These are phyloP conservation scores for Microcyclospora tardicrescens DNA, from an alignment of 2,329 filamentous ascomycete genomes.

Conservation along the genomic window DNA sequence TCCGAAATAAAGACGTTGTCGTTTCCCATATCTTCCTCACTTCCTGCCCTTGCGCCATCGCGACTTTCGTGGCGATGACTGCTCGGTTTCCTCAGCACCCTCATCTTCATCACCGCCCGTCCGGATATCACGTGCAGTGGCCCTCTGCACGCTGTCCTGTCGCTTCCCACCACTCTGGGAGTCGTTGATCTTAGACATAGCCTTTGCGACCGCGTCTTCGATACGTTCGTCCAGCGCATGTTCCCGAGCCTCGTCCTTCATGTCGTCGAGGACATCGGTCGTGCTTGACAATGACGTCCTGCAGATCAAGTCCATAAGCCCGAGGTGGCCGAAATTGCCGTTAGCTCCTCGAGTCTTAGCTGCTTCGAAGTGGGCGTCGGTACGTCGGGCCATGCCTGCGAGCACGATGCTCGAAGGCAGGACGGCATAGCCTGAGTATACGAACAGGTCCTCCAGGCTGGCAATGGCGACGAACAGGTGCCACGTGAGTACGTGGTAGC, in stretches of 20 bases:
- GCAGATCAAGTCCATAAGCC: constrained; percentile 48
- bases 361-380: constrained; percentile 43
- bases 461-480: constrained; percentile 50
- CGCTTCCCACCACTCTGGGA: no score
- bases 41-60: no score
- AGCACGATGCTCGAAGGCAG: constrained; percentile 46
- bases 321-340: constrained; percentile 36
- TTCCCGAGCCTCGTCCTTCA: constrained; percentile 43
- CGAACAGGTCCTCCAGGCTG: constrained; percentile 53
- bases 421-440: constrained; percentile 54
- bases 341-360: constrained; percentile 20
- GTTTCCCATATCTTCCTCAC: no score
- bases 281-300: constrained; percentile 38
- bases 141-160: no score
- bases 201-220: constrained; percentile 24
- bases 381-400: constrained; percentile 44
- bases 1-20: no score
- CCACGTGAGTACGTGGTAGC: constrained; percentile 61
- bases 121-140: no score
- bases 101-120: no score
- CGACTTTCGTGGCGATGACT: no score
- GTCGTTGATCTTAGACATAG: constrained; percentile 2
- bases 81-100: no score
- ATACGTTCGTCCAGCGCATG: constrained; percentile 36
- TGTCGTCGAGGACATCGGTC: constrained; percentile 41